Base-by-base conservation (phyloP, 2,329 filamentous ascomycete genomes). In the Ophiostoma sp. region DNA sequence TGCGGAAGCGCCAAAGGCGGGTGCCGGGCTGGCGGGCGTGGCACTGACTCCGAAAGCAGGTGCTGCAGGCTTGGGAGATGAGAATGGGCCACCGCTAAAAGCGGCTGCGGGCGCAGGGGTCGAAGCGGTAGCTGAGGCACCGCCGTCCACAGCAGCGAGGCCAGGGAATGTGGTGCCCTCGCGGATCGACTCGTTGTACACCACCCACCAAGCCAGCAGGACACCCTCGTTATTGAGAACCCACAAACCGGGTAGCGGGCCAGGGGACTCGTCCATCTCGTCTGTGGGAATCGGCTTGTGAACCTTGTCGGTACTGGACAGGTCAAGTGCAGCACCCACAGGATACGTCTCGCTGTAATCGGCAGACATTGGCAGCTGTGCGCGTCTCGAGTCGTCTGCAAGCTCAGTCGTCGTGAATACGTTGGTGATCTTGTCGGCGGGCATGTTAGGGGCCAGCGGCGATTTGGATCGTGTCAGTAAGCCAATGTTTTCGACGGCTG, bases 141-240 rank as follows among this genome's bases (percentile, higher is more conserved):
- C 67, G 2, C 78, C 77, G 69, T 81, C 80, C 44, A 80, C 80
- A 62, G 79, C 80, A 55, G 83, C 80, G 71, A 97, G 81, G 4
- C 90, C 91, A 55, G 89, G 85, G 76, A 93, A 98, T 0, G 86
- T 85, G 6, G 86, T 87, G 3, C 88, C 88, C 73, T 89, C 82
- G 69, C 89, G 86, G 70, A 99, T 88, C 1, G 94, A 93, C 58
- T 96, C 92, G 47, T 90, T 87, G 78, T 97, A 97, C 27, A 98
- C 85, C 60, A 98, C 79, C 92, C 94, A 97, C 93, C 94, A 99
- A 12, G 88, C 85, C 63, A 87, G 87, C 16, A 99, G 81, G 9
- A 96, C 80, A 72, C 95, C 95, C 74, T 97, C 92, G 72, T 97
- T 89, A 70, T 96, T 98, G 16, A 99, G 81, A 42, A 92, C 84